Evolutionary conservation across 2,329 filamentous ascomycete species (phyloP).

Genomic region (Fusarium sp.): DNA sequence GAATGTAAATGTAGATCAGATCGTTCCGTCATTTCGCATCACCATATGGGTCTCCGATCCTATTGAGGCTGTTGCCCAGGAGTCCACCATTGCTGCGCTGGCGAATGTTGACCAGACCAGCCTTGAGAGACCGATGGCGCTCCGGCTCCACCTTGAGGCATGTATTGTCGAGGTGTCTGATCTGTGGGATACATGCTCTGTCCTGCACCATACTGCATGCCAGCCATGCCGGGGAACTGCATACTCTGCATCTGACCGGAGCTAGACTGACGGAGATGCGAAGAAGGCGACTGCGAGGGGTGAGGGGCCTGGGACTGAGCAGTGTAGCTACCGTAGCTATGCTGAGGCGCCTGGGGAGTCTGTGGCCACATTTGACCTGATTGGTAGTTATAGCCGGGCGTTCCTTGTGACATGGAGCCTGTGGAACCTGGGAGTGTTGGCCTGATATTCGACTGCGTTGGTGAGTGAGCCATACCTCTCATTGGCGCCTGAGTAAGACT

Average conservation of each 20-base stretch:
- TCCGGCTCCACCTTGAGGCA: constrained; percentile 70
- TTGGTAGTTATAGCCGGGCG: constrained; percentile 72
- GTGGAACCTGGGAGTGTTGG: constrained; percentile 70
- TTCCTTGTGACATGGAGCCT: constrained; percentile 62
- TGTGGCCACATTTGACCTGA: constrained; percentile 75
- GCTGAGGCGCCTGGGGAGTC: constrained; percentile 71
- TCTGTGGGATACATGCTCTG: constrained; percentile 71
- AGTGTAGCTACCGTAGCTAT: constrained; percentile 65
- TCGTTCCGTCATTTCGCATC: constrained; percentile 44
- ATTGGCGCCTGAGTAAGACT: constrained; percentile 78
- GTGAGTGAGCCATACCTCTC: constrained; percentile 70
- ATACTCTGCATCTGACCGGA: constrained; percentile 68
- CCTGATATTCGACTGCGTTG: constrained; percentile 72
- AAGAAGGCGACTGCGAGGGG: constrained; percentile 66
- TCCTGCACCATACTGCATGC: constrained; percentile 67
- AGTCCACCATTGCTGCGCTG: constrained; percentile 69
- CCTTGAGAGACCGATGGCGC: constrained; percentile 63
- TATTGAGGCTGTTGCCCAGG: constrained; percentile 61
- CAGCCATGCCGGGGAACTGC: constrained; percentile 73
- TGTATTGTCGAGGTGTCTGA: constrained; percentile 73
- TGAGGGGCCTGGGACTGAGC: constrained; percentile 64
- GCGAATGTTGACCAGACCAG: constrained; percentile 71
- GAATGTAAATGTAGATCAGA: constrained; percentile 25
- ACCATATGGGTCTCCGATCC: constrained; percentile 6
- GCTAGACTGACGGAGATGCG: constrained; percentile 69